Evolutionary conservation across 805 yeast genomes (phyloP), one percentile per base, ranked within the genome.

Genomic region (Blastobotrys chiropterorum): DNA sequence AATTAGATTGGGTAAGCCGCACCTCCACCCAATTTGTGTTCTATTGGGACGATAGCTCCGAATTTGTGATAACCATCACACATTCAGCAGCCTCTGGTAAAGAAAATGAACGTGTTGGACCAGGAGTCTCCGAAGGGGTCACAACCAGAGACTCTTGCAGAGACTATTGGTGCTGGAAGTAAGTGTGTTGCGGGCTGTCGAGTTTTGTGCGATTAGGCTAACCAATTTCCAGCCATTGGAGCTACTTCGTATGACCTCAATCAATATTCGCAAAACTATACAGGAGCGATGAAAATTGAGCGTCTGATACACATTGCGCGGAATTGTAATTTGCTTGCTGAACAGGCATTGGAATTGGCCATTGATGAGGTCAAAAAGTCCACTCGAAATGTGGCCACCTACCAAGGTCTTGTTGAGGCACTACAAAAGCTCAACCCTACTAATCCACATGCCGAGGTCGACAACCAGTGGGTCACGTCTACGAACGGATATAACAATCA

Each of bases 281-380:
- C 17, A 15, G 44, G 44, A 6, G 20, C 6, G 14, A 42, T 17
- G 20, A 42, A 42, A 17, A 17, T 17, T 15, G 44, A 42, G 5
- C 44, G 44, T 5, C 44, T 42, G 4, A 20, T 13, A 15, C 16
- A 15, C 14, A 42, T 42, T 17, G 44, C 44, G 6, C 20, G 26
- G 2, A 26, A 22, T 11, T 44, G 47, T 17, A n/a, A 30, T 3
- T 14, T 6, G 26, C 14, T 26, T 6, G n/a, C 39, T n/a, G 47
- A 44, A 17, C 26, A 30, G 39, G 47, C 47, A n/a, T 13, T 26
- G 11, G 38, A 44, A 26, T 34, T 44, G 47, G 34, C 47, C 14
- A 22, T 44, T 22, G 21, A 21, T 4, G 38, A 21, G 2, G 14
- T 44, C 19, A 44, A 44, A 15, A 26, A 5, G 16, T 30, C 34